phyloP scores from a whole-genome alignment of 2,329 filamentous ascomycete species.

The Aaosphaeria arxii region DNA sequence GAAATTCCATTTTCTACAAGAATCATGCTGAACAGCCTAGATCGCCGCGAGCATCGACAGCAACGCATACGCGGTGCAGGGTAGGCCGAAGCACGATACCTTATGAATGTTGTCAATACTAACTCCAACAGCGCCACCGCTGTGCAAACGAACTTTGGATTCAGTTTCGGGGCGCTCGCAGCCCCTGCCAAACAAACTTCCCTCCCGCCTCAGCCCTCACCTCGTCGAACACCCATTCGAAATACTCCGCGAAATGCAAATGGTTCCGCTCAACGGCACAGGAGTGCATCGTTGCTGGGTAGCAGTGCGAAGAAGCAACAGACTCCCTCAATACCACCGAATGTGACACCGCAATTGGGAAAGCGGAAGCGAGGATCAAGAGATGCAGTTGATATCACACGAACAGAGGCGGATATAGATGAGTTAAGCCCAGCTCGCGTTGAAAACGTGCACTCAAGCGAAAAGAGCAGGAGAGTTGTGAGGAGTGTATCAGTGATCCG shows the following conservation, averaged over 20 bases:
- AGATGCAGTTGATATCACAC: constrained; percentile 7
- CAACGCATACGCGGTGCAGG: constrained; percentile 58
- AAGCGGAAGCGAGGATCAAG: constrained; percentile 32
- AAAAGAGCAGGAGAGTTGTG: constrained; percentile 23
- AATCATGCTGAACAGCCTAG: constrained; percentile 22
- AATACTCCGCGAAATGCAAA: constrained; percentile 14
- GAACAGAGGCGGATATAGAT: constrained; percentile 24
- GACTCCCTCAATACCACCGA: constrained; percentile 13
- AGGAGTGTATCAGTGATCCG: constrained; percentile 19
- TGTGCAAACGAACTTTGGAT: constrained; percentile 48
- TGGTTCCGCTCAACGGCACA: constrained; percentile 22
- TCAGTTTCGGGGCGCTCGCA: constrained; percentile 31
- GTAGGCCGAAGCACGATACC: constrained; percentile 36
- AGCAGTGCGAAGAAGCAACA: constrained; percentile 15
- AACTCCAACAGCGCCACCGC: background rate
- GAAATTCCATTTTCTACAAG: background rate
- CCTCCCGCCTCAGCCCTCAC: constrained; percentile 20
- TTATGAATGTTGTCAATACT: background rate
- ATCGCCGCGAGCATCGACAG: constrained; percentile 53
- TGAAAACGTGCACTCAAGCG: constrained; percentile 20
- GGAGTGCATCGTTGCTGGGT: constrained; percentile 27
- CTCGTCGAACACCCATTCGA: constrained; percentile 21
- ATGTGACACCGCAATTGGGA: constrained; percentile 27
- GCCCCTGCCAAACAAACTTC: constrained; percentile 21
- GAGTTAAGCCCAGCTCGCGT: constrained; percentile 31